Conservation (phyloP, 805 yeast genomes). For the Jamesozyma piceae region DNA sequence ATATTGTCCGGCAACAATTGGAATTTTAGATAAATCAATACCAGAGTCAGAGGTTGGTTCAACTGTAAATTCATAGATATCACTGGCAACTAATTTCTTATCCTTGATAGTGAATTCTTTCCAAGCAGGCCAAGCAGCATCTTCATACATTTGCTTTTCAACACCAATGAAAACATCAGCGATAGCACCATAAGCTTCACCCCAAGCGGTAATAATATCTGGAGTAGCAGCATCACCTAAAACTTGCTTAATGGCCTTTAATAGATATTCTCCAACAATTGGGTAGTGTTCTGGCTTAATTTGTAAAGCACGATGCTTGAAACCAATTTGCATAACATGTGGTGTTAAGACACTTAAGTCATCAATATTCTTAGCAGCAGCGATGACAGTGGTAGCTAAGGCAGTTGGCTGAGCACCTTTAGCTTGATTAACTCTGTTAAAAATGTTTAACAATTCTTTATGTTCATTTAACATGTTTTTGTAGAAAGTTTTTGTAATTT, state of each 20-base stretch:
- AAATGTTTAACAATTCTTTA: constrained; percentile 49
- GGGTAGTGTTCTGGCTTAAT: constrained; percentile 57
- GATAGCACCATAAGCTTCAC: constrained; percentile 51
- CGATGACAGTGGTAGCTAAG: constrained; percentile 50
- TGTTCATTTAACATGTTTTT: constrained; percentile 42
- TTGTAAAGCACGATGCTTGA: constrained; percentile 58
- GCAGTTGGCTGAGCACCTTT: constrained; percentile 52
- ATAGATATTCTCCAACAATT: constrained; percentile 50
- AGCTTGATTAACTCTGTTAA: constrained; percentile 51
- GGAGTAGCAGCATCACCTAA: constrained; percentile 54
- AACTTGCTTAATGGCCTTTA: constrained; percentile 44
- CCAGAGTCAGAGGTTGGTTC: constrained; percentile 36
- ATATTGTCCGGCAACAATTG: constrained; percentile 35
- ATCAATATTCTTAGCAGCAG: constrained; percentile 56
- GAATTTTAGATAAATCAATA: constrained; percentile 12
- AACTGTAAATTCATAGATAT: constrained; percentile 45
- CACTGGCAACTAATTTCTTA: constrained; percentile 36
- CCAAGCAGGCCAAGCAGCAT: constrained; percentile 53
- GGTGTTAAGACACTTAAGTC: constrained; percentile 43
- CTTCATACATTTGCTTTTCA: constrained; percentile 41
- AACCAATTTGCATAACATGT: constrained; percentile 50
- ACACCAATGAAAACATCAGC: constrained; percentile 52
- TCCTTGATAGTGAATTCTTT: constrained; percentile 40
- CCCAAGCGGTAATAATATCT: constrained; percentile 55
- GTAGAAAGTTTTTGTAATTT: constrained; percentile 47